A percentile compares a stretch with the other conserved stretches of the same genome.
Evolutionary conservation across 2,329 filamentous ascomycete species (phyloP).

Genomic region (Magnaporthiopsis incrustans): DNA sequence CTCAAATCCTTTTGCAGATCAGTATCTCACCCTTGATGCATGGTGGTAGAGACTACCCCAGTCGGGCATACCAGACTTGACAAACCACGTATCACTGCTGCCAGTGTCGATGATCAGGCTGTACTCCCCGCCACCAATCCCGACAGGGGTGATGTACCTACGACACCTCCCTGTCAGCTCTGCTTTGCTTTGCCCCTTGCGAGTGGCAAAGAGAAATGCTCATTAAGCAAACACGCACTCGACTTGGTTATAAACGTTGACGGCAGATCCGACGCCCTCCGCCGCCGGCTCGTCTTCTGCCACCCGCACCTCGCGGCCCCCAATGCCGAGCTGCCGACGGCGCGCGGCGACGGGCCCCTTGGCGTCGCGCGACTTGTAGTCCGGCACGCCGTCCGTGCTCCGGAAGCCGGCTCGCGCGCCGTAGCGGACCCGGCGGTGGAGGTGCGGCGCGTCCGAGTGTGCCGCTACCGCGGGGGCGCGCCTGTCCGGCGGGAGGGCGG

Average conservation of each 20-base stretch:
- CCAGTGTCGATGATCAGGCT: constrained; percentile 23
- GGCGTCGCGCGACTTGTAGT: constrained; percentile 1
- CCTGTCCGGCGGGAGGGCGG: constrained; percentile 4
- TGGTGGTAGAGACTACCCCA: background rate
- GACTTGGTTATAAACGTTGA: constrained; percentile 15
- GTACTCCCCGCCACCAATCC: constrained; percentile 16
- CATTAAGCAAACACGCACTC: constrained; percentile 8
- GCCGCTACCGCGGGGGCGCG: constrained; percentile 10
- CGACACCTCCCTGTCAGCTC: background rate
- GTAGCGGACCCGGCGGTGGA: constrained; percentile 4
- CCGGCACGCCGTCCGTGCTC: constrained; percentile 1
- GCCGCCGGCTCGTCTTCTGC: background rate
- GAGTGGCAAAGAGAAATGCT: background rate
- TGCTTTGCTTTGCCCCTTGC: background rate
- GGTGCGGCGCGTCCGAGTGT: constrained; percentile 9
- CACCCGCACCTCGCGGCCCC: background rate
- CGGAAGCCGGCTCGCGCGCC: background rate
- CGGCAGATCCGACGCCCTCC: constrained; percentile 6
- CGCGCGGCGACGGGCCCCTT: background rate
- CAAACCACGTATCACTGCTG: constrained; percentile 24
- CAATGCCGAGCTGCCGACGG: background rate
- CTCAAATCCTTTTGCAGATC: constrained; percentile 13
- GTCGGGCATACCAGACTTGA: constrained; percentile 10
- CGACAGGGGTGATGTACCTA: constrained; percentile 21
- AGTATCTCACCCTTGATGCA: background rate